Evolutionary conservation across 139 green algal species (phyloP), one percentile per base, ranked within the genome.

Genomic region (Chlorella ohadii): DNA sequence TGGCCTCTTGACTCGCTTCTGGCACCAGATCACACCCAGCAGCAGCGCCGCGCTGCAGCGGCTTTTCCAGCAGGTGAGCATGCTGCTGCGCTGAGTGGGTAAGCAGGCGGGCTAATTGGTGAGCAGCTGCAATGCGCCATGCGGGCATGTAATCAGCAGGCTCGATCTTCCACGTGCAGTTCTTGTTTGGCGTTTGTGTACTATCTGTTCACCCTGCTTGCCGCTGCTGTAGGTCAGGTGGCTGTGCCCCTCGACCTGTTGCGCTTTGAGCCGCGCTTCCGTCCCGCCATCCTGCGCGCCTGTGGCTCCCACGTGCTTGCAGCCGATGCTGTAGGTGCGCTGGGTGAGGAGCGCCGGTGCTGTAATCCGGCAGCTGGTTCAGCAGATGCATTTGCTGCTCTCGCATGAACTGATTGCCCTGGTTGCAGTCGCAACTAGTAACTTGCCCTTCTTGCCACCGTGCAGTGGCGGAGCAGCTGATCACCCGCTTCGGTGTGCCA

Each of bases 1-100:
- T 93, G 89, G 89, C 86, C 89, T 1, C 72, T 93, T 23, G 86
- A 92, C 55, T 57, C 47, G 13, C 72, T 93, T 59, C 22, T n/a
- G 28, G 38, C 13, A 23, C 2, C 59, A 34, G 59, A 88, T 41
- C 57, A 72, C 38, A 71, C 51, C 20, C 34, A 44, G 72, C 47
- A 16, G 56, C 75, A 68, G 75, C 75, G 34, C 4, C 22, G 34
- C 3, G 75, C 75, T 2, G 75, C 56, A 1, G 7, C 22, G 22
- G 75, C 75, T 11, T 68, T 71, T 17, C 55, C 56, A 6, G 33
- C 27, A 31, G 72, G 47, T 47, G 47, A 44, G 47, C 12, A 44
- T 3, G 15, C 67, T 22, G 68, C 36, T n/a, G n/a, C n/a, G n/a
- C n/a, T n/a, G n/a, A n/a, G n/a, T n/a, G n/a, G n/a, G n/a, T n/a